A percentile compares a stretch with the other conserved stretches of the same genome.
phyloP scores from a whole-genome alignment of 2,329 filamentous ascomycete genomes.

The Gremmenia infestans region DNA sequence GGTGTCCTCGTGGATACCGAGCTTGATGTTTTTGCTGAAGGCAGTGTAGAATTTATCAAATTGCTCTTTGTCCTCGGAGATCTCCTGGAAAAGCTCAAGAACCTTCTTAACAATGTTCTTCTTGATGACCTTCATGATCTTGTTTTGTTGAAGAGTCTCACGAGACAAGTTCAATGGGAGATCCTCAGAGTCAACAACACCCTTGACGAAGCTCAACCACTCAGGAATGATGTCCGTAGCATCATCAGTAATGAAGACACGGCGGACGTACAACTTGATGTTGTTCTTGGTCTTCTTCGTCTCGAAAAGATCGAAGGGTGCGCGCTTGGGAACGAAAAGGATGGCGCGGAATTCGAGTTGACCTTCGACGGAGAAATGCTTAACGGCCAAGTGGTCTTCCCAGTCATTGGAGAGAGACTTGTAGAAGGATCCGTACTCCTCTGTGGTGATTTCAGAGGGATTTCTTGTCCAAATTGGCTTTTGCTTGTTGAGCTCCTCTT shows the following conservation, averaged over 20 bases:
- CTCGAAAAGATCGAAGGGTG: slow-evolving; percentile 99
- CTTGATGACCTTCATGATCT: slow-evolving; percentile 99
- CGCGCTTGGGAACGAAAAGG: slow-evolving; percentile 98
- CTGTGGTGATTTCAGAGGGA: slow-evolving; percentile 86
- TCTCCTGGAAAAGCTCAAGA: slow-evolving; percentile 98
- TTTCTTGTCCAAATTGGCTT: slow-evolving; percentile 99
- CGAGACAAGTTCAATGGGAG: slow-evolving; percentile 98
- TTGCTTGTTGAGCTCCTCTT: slow-evolving; percentile 99
- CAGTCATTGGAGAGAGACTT: slow-evolving; percentile 99
- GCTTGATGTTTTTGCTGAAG: slow-evolving; percentile 99
- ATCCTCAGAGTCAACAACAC: slow-evolving; percentile 99
- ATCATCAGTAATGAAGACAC: slow-evolving; percentile 99
- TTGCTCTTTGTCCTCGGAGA: slow-evolving; percentile 98
- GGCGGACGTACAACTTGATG: slow-evolving; percentile 99
- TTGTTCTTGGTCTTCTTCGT: slow-evolving; percentile 99
- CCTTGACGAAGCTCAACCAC: slow-evolving; percentile 99
- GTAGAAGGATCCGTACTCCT: slow-evolving; percentile 99
- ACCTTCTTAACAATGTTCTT: slow-evolving; percentile 99
- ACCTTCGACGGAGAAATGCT: slow-evolving; percentile 99
- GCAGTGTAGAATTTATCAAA: slow-evolving; percentile 99
- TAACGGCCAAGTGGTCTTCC: slow-evolving; percentile 99
- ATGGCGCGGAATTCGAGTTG: slow-evolving; percentile 99
- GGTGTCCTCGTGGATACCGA: slow-evolving; percentile 98
- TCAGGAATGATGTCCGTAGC: slow-evolving; percentile 98
- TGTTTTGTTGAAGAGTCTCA: slow-evolving; percentile 99